phyloP scores from a whole-genome alignment of 257 asterid genomes.

The Lycium ferocissimum region DNA sequence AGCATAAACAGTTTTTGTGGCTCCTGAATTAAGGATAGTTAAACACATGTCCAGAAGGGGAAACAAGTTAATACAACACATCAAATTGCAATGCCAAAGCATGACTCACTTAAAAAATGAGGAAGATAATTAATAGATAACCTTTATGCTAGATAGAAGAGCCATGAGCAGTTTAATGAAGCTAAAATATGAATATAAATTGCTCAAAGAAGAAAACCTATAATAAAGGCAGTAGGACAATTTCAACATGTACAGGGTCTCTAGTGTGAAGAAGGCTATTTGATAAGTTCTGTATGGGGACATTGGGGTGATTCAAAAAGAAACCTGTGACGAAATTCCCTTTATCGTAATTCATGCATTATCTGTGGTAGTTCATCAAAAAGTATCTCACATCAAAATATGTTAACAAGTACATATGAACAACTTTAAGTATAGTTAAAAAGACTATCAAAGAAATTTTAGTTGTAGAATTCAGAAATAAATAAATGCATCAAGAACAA shows the following conservation, averaged over 20 bases:
- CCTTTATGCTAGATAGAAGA: not conserved
- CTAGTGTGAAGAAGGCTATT: not conserved
- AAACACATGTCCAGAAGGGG: not conserved
- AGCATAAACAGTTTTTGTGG: conserved; percentile 82
- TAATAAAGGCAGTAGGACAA: not conserved
- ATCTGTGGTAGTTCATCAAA: not conserved
- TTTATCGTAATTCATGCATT: not conserved
- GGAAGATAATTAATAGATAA: not conserved
- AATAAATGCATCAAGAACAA: not conserved
- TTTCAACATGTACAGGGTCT: not conserved
- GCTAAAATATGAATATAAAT: not conserved
- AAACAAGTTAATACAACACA: not conserved
- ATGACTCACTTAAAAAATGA: not conserved
- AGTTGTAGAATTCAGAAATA: not conserved
- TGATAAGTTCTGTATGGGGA: not conserved
- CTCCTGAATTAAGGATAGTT: conserved; percentile 59
- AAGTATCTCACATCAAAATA: conserved; percentile 12
- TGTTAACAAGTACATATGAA: not conserved
- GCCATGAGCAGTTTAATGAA: not conserved
- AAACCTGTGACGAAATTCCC: not conserved
- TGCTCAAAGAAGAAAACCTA: not conserved
- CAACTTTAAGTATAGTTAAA: not conserved
- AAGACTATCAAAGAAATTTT: not conserved
- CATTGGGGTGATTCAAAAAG: not conserved
- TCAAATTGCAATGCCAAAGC: not conserved